These are phyloP conservation scores for Cystofilobasidium macerans DNA, from an alignment of 768 basidiomycete genomes.

Conservation along the genomic window DNA sequence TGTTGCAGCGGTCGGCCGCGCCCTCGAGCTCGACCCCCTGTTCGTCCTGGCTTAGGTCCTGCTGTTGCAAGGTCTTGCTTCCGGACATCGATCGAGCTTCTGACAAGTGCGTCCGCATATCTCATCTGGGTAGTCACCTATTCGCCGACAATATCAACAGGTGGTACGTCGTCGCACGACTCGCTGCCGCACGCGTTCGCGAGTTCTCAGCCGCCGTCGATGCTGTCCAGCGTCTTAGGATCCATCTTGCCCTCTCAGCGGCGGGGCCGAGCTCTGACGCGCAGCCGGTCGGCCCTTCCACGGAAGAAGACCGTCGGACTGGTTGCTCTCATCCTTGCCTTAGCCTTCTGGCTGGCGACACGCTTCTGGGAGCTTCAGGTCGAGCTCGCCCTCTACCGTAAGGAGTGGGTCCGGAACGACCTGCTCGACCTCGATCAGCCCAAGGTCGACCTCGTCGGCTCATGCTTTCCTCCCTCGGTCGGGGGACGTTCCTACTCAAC, in stretches of 20 bases:
- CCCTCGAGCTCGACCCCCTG: not conserved
- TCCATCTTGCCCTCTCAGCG: not conserved
- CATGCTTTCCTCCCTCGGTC: slow-evolving; percentile 56
- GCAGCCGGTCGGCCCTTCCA: not conserved
- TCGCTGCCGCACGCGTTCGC: not conserved
- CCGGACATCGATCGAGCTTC: not conserved
- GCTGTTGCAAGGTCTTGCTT: not conserved
- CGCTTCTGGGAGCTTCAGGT: slow-evolving; percentile 58
- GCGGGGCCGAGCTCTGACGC: not conserved
- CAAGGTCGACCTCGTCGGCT: slow-evolving; percentile 45
- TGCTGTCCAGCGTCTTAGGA: not conserved
- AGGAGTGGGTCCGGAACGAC: slow-evolving; percentile 62
- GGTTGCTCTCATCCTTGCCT: slow-evolving; percentile 39
- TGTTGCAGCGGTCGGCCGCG: not conserved
- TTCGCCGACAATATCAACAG: no score
- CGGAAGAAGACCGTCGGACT: no score
- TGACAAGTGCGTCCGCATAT: no score
- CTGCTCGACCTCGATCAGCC: slow-evolving; percentile 49
- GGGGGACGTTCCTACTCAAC: slow-evolving; percentile 39
- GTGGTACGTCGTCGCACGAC: not conserved
- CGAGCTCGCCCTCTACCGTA: slow-evolving; percentile 67
- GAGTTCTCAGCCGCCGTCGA: not conserved
- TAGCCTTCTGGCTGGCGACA: slow-evolving; percentile 47
- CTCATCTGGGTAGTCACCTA: no score
- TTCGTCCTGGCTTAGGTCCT: not conserved